A percentile compares a stretch with the other conserved stretches of the same genome.
These are phyloP conservation scores for Stellera chamaejasme DNA, from an alignment of 345 rosid genomes.

Conservation along the genomic window DNA sequence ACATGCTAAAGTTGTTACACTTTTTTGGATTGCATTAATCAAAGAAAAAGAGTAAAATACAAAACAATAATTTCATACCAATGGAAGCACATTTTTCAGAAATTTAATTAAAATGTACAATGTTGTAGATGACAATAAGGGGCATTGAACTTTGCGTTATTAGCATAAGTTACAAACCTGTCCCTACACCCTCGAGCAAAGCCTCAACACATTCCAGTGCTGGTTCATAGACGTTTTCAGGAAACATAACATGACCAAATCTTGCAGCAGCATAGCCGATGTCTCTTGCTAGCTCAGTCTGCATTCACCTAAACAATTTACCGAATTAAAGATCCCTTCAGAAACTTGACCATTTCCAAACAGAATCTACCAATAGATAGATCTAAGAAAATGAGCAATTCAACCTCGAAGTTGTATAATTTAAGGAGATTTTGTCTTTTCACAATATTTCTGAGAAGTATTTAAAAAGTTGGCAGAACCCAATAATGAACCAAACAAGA, in stretches of 20 bases:
- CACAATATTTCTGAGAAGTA: background rate
- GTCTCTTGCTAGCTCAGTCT: conserved; percentile 96
- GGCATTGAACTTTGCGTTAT: background rate
- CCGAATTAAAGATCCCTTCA: conserved; percentile 48
- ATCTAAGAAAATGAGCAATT: conserved; percentile 1
- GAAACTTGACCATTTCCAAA: conserved; percentile 13
- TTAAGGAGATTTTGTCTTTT: background rate
- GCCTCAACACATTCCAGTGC: conserved; percentile 85
- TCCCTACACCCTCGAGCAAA: conserved; percentile 87
- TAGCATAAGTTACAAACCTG: conserved; percentile 38
- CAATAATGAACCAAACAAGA: too few species aligned
- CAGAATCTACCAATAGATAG: background rate
- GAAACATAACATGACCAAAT: conserved; percentile 98
- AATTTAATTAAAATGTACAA: background rate
- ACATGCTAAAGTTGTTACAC: too few species aligned
- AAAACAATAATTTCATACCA: background rate
- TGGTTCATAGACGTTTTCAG: conserved; percentile 96
- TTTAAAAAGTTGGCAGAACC: too few species aligned
- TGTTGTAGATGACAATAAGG: background rate
- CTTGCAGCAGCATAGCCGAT: conserved; percentile 97
- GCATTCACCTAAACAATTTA: conserved; percentile 66
- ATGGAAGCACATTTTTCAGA: background rate
- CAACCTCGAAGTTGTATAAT: background rate
- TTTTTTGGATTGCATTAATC: background rate
- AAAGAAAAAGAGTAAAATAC: background rate